These are phyloP conservation scores for Thermothelomyces thermophilus DNA, from an alignment of 2,329 filamentous ascomycete genomes.

Conservation along the genomic window DNA sequence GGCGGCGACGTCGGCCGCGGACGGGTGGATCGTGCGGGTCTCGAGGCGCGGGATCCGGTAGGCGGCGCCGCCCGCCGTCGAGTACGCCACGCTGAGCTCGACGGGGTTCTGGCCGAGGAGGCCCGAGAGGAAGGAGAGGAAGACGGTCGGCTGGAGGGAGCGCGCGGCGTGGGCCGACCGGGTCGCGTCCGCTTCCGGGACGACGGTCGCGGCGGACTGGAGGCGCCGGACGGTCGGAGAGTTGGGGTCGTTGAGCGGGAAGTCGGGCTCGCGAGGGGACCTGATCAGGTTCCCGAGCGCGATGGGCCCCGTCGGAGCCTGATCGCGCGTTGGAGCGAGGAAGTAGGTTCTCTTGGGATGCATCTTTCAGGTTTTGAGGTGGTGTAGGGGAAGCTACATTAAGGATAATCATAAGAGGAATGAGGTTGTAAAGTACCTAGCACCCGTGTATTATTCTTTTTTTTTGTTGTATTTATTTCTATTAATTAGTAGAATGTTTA, in stretches of 20 bases:
- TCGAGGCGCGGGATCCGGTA: neutral
- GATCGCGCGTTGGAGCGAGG: neutral
- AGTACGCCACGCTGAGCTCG: neutral
- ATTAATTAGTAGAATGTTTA: too few species aligned
- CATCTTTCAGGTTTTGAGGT: neutral
- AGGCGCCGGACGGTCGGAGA: neutral
- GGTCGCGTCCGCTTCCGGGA: neutral
- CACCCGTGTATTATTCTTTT: too few species aligned
- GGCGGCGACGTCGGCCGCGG: neutral
- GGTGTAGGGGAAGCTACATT: too few species aligned
- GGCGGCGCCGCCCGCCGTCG: neutral
- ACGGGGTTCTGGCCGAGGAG: neutral
- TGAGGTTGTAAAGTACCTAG: too few species aligned
- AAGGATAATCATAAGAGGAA: neutral
- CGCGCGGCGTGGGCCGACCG: neutral
- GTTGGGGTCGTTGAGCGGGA: constrained; percentile 1
- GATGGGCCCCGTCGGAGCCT: neutral
- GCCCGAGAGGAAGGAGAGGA: neutral
- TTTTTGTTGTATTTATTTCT: too few species aligned
- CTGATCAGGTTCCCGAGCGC: neutral
- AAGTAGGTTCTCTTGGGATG: neutral
- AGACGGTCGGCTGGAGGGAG: neutral
- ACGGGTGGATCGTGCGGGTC: neutral
- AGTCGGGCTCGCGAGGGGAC: neutral
- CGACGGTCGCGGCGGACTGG: neutral